Percentiles rank a stretch among this genome's conserved stretches.
These are phyloP conservation scores for Yamadazyma dushanensis DNA, from an alignment of 1,139 yeast genomes.

Conservation along the genomic window DNA sequence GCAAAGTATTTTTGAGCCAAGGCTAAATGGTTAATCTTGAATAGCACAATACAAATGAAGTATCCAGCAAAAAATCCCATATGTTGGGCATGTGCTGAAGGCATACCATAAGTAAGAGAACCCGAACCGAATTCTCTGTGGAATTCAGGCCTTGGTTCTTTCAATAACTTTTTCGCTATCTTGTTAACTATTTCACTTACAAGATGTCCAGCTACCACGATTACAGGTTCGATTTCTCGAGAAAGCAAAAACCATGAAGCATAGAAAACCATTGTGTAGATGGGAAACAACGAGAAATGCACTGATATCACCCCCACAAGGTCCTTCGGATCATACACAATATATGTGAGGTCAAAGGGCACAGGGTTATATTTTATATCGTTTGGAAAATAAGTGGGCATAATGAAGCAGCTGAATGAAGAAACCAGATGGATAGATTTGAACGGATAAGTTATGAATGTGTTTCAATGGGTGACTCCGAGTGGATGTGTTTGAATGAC, in stretches of 20 bases:
- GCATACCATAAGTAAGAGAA: conserved; percentile 84
- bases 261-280: conserved; percentile 74
- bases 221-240: conserved; percentile 82
- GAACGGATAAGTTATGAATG: neutral
- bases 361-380: conserved; percentile 34
- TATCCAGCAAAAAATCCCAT: conserved; percentile 84
- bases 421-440: neutral
- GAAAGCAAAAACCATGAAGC: conserved; percentile 81
- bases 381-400: conserved; percentile 23
- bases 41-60: conserved; percentile 43
- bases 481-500: too few species aligned
- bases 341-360: conserved; percentile 72
- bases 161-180: conserved; percentile 59
- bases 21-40: conserved; percentile 27
- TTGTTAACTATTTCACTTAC: conserved; percentile 73
- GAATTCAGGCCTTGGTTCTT: conserved; percentile 74
- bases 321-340: conserved; percentile 73
- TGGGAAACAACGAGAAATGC: conserved; percentile 79
- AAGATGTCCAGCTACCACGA: conserved; percentile 85
- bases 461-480: too few species aligned
- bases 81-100: conserved; percentile 94
- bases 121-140: conserved; percentile 52
- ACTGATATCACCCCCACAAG: conserved; percentile 62
- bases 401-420: conserved; percentile 3
- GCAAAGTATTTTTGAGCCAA: conserved; percentile 24